Percentiles rank a stretch among this genome's conserved stretches.
These are phyloP conservation scores for Vicia villosa DNA, from an alignment of 306 rosid species.

Conservation along the genomic window DNA sequence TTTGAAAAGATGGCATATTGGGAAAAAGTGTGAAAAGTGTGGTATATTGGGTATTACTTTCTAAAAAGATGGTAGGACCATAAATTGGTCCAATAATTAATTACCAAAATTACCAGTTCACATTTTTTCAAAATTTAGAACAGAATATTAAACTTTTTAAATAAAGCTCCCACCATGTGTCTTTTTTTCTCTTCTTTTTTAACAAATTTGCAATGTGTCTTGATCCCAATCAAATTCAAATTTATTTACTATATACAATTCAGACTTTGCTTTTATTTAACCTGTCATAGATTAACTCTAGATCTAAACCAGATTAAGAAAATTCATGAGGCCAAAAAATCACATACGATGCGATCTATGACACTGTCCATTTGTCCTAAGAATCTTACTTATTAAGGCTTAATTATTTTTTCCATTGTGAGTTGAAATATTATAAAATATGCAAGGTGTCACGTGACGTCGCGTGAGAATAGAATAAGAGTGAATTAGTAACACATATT, in stretches of 20 bases:
- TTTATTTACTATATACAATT: conserved; percentile 25
- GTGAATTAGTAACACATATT: conserved; percentile 9
- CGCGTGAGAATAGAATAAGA: conserved; percentile 45
- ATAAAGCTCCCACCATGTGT: conserved; percentile 23
- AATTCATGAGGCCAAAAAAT: conserved; percentile 9
- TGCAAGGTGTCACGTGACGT: conserved; percentile 54
- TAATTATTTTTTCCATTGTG: not conserved
- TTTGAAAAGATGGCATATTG: no score
- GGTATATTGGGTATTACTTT: no score
- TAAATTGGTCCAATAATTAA: no score
- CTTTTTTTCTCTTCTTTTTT: no score
- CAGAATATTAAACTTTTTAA: conserved; percentile 29
- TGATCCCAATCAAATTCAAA: conserved; percentile 29
- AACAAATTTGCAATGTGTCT: not conserved
- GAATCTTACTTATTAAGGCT: conserved; percentile 33
- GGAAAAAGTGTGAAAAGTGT: no score
- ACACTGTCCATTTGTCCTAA: conserved; percentile 45
- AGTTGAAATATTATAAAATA: not conserved
- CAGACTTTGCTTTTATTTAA: conserved; percentile 33
- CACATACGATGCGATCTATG: conserved; percentile 49
- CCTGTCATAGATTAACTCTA: conserved; percentile 31
- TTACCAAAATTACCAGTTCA: conserved; percentile 30
- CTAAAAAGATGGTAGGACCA: no score
- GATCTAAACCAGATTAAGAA: conserved; percentile 47
- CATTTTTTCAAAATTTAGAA: conserved; percentile 36